phyloP scores from a whole-genome alignment of 352 stramenopile species.

The Pythium insidiosum region DNA sequence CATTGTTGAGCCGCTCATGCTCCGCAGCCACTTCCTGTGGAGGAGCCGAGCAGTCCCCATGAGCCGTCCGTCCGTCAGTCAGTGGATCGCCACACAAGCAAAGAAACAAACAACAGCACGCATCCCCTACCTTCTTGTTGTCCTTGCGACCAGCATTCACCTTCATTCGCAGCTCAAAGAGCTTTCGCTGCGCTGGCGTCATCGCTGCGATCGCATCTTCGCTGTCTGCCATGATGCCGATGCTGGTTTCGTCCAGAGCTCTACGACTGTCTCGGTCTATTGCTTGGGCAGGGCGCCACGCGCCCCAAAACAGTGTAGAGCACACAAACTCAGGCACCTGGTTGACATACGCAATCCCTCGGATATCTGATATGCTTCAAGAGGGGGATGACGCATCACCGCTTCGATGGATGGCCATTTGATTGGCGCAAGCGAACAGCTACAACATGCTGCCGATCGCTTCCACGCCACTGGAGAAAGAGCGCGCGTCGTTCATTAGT shows the following conservation, averaged over 20 bases:
- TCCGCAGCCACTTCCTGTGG: conserved; percentile 67
- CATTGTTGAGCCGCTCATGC: conserved; percentile 59
- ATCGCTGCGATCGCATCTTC: conserved; percentile 45
- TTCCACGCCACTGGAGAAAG: not conserved
- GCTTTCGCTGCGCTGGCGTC: conserved; percentile 70
- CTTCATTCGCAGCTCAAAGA: conserved; percentile 84
- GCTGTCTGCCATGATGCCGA: conserved; percentile 16
- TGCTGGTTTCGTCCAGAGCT: conserved; percentile 4
- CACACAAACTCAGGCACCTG: no score
- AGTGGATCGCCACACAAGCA: no score
- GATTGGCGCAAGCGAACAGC: no score
- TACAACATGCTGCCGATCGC: no score
- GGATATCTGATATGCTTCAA: not conserved
- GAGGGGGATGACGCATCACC: not conserved
- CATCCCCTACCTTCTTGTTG: conserved; percentile 56
- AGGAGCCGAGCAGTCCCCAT: no score
- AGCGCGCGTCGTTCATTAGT: no score
- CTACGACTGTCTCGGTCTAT: no score
- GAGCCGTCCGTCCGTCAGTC: no score
- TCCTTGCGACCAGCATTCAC: conserved; percentile 73
- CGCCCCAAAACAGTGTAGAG: no score
- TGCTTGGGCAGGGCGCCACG: no score
- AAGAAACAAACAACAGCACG: no score
- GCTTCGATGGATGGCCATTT: not conserved
- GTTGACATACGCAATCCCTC: no score